Base-by-base conservation (phyloP, 75 land plant genomes). In the Chamaecyparis obtusa region DNA sequence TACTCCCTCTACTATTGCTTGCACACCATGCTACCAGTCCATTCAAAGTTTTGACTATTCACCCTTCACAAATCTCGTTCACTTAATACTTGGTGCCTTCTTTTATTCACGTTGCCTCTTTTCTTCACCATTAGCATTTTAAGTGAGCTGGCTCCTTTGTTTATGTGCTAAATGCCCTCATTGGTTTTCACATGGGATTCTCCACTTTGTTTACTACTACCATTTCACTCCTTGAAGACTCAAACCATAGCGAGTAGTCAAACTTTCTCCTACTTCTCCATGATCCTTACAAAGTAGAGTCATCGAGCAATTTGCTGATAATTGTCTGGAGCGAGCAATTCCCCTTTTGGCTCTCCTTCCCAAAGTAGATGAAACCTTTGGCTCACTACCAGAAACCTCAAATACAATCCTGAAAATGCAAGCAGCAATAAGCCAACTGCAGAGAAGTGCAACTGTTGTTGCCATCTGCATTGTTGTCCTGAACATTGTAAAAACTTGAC, bases 401-500 rank as follows among this genome's bases (percentile, higher is more conserved):
- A 87, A 46, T 36, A 87, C 69, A 41, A 60, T 87, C 36, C 89
- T 79, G 21, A 49, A 85, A 88, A 92, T 89, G 91, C 95, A 94
- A 17, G 96, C 94, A 35, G 96, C 95, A 49, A 93, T 88, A 33
- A 95, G 89, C 96, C 94, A 95, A 13, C 93, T 92, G 86, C 93
- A 93, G 39, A 93, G 89, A 21, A 93, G 95, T 21, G 94, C 88
- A 21, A 93, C 90, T 48, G 89, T 84, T 0, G 91, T 89, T 5
- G 67, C 67, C 86, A 85, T 85, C 51, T 9, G 27, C 83, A 21
- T 46, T 82, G 35, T 71, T 32, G 35, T 71, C 75, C 30, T 9
- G 14, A 3, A 32, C 35, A n/a, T 1, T 32, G 75, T 8, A 71
- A 32, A 71, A 71, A 30, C 75, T 71, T 71, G 75, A 71, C 24